phyloP scores from a whole-genome alignment of 305 asterid species.

The Fraxinus floribunda region DNA sequence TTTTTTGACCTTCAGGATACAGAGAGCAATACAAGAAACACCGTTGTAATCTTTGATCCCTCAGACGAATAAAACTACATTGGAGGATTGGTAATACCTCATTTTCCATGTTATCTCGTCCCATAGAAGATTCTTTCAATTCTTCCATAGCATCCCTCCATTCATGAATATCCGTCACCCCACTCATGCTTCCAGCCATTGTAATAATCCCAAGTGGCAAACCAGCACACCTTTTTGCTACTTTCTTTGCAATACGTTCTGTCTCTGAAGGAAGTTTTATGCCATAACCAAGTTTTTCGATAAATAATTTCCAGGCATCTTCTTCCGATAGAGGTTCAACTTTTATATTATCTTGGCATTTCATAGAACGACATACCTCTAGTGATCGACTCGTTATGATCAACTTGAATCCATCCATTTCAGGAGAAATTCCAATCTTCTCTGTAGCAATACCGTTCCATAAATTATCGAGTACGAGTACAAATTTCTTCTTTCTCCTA shows the following conservation, averaged over 20 bases:
- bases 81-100: slow-evolving; percentile 13
- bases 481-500: not conserved
- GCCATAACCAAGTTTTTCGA: not conserved
- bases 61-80: slow-evolving; percentile 16
- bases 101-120: slow-evolving; percentile 6
- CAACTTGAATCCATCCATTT: not conserved
- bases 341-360: not conserved
- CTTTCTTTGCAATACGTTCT: not conserved
- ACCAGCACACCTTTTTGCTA: slow-evolving; percentile 19
- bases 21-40: slow-evolving; percentile 14
- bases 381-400: not conserved
- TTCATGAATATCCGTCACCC: slow-evolving; percentile 20
- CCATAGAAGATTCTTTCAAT: slow-evolving; percentile 18
- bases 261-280: not conserved
- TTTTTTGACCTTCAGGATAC: slow-evolving; percentile 25
- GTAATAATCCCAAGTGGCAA: slow-evolving; percentile 22
- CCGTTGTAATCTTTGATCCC: not conserved
- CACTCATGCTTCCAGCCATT: slow-evolving; percentile 24
- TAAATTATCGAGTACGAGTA: slow-evolving; percentile 15
- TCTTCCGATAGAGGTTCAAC: not conserved
- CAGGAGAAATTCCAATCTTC: slow-evolving; percentile 7
- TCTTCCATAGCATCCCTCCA: slow-evolving; percentile 18
- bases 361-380: not conserved
- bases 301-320: slow-evolving; percentile 2
- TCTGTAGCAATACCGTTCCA: slow-evolving; percentile 2